Evolutionary conservation across 768 basidiomycete genomes (phyloP), one percentile per base, ranked within the genome.

Genomic region (Lactarius sanguifluus): DNA sequence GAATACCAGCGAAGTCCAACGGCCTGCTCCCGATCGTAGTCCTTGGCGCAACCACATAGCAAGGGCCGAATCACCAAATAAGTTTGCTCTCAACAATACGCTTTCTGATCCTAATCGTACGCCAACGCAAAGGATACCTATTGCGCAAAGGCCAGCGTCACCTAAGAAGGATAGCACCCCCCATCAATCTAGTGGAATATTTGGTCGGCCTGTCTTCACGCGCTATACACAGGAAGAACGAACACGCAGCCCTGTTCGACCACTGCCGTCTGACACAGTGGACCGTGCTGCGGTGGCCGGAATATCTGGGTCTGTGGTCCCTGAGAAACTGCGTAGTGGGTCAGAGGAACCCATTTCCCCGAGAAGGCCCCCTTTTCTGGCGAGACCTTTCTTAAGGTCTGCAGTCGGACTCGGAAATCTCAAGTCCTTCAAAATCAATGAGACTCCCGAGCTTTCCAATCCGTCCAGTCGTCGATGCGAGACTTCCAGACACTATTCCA

Each of bases 91-190:
- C 25, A 41, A 55, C 32, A 36, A n/a, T 56, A 60, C 58, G 13
- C 58, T 66, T 12, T 15, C 55, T 32, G 70, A 69, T 34, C 69
- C 65, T 10, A 61, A 57, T n/a, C 61, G 58, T 61, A 66, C 69
- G 2, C 71, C 71, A 23, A 70, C 71, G 10, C 59, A 64, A 55
- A 67, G 70, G 62, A 64, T 71, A 38, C 66, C 67, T 20, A 71
- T 66, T 28, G 47, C 62, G 12, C 65, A 66, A 34, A 57, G 56
- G 18, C 56, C 64, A 18, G 59, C 30, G 30, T 69, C 70, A 10
- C 65, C 62, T 16, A 34, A 23, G 61, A 70, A 63, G 52, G 40
- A 36, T 3, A 28, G 16, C 41, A 40, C 45, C 54, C 62, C 64
- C n/a, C 61, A 50, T 15, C 41, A 28, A 45, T 57, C 54, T 54